Percentiles rank a stretch among this genome's conserved stretches.
Conservation (phyloP, 768 basidiomycete genomes). For the Macrolepiota dolichaula region DNA sequence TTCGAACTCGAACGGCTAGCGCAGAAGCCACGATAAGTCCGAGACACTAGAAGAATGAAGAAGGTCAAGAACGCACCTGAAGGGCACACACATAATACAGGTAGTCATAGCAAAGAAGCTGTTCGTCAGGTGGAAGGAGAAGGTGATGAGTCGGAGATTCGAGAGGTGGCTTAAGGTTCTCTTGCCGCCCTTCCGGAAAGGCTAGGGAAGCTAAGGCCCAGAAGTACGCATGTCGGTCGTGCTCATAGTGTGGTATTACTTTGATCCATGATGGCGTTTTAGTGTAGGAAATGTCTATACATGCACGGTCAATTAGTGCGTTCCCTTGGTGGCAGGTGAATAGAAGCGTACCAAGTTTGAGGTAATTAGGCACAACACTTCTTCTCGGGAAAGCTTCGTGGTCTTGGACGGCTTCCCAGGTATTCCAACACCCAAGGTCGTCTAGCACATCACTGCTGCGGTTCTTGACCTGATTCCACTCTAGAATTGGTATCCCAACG, state of each 20-base stretch:
- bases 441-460: slow-evolving; percentile 34
- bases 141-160: slow-evolving; percentile 38
- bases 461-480: slow-evolving; percentile 65
- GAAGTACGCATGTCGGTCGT: slow-evolving; percentile 43
- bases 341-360: slow-evolving; percentile 38
- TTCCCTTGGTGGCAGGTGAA: slow-evolving; percentile 6
- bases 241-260: slow-evolving; percentile 38
- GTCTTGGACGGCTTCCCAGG: slow-evolving; percentile 45
- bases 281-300: slow-evolving; percentile 52
- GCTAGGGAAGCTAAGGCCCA: slow-evolving; percentile 44
- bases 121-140: slow-evolving; percentile 48
- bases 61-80: slow-evolving; percentile 29
- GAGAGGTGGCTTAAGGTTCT: slow-evolving; percentile 34
- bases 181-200: slow-evolving; percentile 40
- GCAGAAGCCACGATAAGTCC: not conserved
- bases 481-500: slow-evolving; percentile 46
- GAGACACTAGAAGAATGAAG: not conserved
- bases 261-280: slow-evolving; percentile 46
- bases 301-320: not conserved
- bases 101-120: slow-evolving; percentile 50
- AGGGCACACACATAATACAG: slow-evolving; percentile 46
- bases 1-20: slow-evolving; percentile 51
- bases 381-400: slow-evolving; percentile 34
- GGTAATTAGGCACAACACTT: slow-evolving; percentile 30
- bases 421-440: slow-evolving; percentile 56